Conservation (phyloP, 176 grass and related monocot genomes). For the Tuctoria greenei region DNA sequence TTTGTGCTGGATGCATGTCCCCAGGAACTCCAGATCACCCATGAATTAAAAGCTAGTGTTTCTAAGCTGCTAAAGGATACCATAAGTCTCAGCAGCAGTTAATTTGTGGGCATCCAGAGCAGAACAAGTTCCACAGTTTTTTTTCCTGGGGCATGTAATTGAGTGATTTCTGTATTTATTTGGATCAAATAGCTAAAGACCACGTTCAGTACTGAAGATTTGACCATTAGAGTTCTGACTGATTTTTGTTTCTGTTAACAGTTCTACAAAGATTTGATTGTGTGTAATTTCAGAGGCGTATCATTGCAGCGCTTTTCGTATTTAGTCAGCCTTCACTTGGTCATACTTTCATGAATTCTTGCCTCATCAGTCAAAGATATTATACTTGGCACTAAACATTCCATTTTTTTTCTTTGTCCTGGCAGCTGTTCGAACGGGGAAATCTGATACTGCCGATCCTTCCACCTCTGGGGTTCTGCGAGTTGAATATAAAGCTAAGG, state of each 20-base stretch:
- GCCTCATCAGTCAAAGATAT: background rate
- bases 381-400: background rate
- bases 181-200: background rate
- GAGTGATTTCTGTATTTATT: slow-evolving; percentile 7
- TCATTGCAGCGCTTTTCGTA: background rate
- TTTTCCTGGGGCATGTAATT: background rate
- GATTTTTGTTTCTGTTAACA: background rate
- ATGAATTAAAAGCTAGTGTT: slow-evolving; percentile 56
- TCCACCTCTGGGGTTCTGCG: background rate
- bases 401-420: background rate
- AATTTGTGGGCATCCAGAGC: background rate
- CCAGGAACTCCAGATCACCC: slow-evolving; percentile 32
- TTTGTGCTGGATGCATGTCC: slow-evolving; percentile 55
- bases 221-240: slow-evolving; percentile 14
- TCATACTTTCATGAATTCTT: background rate
- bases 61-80: slow-evolving; percentile 70
- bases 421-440: background rate
- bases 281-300: background rate
- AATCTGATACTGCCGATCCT: background rate
- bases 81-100: slow-evolving; percentile 68
- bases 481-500: background rate
- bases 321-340: background rate
- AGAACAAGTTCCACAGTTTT: background rate
- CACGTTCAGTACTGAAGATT: slow-evolving; percentile 1
- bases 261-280: background rate